These are phyloP conservation scores for Phytopythium litorale DNA, from an alignment of 352 stramenopile genomes.

Conservation along the genomic window DNA sequence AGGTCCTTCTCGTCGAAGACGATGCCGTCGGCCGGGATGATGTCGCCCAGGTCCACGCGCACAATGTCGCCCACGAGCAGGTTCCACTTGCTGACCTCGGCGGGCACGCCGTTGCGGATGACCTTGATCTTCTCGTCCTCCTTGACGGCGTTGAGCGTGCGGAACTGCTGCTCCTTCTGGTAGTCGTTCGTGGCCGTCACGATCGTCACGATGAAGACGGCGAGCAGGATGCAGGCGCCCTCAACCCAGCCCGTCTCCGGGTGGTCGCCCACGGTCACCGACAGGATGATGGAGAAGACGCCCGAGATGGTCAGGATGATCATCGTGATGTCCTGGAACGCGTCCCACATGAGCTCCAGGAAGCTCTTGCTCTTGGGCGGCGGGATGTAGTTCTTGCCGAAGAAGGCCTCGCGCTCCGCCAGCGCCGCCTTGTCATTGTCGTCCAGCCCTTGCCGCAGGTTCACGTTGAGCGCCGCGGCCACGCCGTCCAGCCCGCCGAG, in stretches of 20 bases:
- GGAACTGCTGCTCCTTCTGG: slow-evolving; percentile 90
- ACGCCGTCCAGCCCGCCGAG: slow-evolving; percentile 52
- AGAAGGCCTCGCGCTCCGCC: slow-evolving; percentile 32
- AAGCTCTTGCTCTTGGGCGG: slow-evolving; percentile 52
- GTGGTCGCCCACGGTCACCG: slow-evolving; percentile 46
- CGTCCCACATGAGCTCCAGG: slow-evolving; percentile 85
- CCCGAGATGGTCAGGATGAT: slow-evolving; percentile 87
- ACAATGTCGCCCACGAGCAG: slow-evolving; percentile 91
- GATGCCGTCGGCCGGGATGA: slow-evolving; percentile 87
- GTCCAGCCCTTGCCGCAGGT: slow-evolving; percentile 47
- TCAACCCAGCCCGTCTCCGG: slow-evolving; percentile 79
- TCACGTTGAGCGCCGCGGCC: slow-evolving; percentile 36
- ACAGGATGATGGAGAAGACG: slow-evolving; percentile 75
- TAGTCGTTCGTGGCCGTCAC: slow-evolving; percentile 90
- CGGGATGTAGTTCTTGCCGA: slow-evolving; percentile 62
- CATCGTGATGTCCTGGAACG: slow-evolving; percentile 89
- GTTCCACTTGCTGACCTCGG: slow-evolving; percentile 65
- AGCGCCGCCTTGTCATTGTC: slow-evolving; percentile 32
- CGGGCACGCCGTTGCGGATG: slow-evolving; percentile 50
- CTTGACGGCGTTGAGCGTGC: slow-evolving; percentile 72
- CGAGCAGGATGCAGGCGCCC: slow-evolving; percentile 85
- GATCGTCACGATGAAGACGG: slow-evolving; percentile 83
- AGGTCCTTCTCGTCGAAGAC: slow-evolving; percentile 83
- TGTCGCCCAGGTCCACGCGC: slow-evolving; percentile 79
- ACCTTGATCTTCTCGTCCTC: slow-evolving; percentile 81